Evolutionary conservation across 78 protist species (phyloP).

Genomic region (Dictyostelium firmibasis): DNA sequence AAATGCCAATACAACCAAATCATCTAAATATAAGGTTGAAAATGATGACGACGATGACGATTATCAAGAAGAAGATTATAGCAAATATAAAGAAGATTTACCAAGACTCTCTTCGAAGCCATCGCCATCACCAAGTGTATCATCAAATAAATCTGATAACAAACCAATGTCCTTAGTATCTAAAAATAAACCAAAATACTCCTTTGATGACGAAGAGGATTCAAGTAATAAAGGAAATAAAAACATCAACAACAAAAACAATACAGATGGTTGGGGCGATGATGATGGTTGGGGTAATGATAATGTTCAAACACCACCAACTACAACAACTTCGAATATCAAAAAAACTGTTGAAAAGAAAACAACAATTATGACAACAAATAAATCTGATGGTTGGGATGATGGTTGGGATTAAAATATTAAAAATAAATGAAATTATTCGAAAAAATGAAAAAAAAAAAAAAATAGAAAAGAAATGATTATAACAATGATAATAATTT

Average conservation of each 20-base stretch:
- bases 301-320: background rate
- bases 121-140: background rate
- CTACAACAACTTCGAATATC: background rate
- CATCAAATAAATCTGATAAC: background rate
- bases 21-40: background rate
- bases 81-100: slow-evolving; percentile 15
- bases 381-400: slow-evolving; percentile 1
- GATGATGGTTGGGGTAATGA: slow-evolving; percentile 30
- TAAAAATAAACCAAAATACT: slow-evolving; percentile 5
- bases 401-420: slow-evolving; percentile 12
- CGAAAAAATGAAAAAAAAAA: no score
- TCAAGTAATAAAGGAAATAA: background rate
- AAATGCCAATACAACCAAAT: background rate
- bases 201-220: background rate
- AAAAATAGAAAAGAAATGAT: no score
- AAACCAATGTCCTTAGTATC: background rate
- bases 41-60: slow-evolving; percentile 8
- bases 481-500: background rate
- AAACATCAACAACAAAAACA: background rate
- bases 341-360: slow-evolving; percentile 1
- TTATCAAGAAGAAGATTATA: background rate
- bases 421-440: background rate
- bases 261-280: slow-evolving; percentile 56
- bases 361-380: background rate
- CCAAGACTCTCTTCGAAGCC: background rate